Percentiles rank a stretch among this genome's conserved stretches.
phyloP scores from a whole-genome alignment of 2,329 filamentous ascomycete species.

The Pyrenophora teres region DNA sequence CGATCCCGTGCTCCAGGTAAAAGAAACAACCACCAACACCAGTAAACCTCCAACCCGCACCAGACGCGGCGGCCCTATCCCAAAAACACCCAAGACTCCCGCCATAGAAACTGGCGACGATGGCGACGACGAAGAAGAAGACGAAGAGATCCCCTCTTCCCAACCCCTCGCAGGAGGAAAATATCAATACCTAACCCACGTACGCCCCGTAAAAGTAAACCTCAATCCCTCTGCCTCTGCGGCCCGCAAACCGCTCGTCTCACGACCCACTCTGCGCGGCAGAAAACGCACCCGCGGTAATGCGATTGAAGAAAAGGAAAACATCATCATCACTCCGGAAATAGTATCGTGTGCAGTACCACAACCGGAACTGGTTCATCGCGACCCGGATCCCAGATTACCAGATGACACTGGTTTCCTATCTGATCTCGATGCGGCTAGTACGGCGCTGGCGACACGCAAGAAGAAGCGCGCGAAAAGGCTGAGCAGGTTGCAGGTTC shows the following conservation, averaged over 20 bases:
- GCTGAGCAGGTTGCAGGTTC: constrained; percentile 2
- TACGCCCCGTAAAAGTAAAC: constrained; percentile 6
- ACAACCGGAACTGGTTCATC: not conserved
- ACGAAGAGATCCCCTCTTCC: constrained; percentile 5
- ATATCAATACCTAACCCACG: constrained; percentile 9
- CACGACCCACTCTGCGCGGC: not conserved
- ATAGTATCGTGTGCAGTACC: not conserved
- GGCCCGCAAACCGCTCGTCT: not conserved
- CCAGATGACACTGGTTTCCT: constrained; percentile 11
- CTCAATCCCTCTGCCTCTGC: constrained; percentile 6
- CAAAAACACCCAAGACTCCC: constrained; percentile 3
- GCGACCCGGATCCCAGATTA: constrained; percentile 5
- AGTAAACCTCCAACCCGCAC: not conserved
- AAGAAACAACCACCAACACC: not conserved
- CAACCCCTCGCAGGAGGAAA: constrained; percentile 7
- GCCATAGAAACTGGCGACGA: constrained; percentile 1
- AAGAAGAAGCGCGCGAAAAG: constrained; percentile 4
- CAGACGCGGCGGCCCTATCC: not conserved
- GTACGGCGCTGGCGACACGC: not conserved
- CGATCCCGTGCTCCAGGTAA: too few species aligned
- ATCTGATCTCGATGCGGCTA: constrained; percentile 6
- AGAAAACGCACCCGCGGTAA: too few species aligned
- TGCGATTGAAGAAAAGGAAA: not conserved
- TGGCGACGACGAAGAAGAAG: constrained; percentile 4
- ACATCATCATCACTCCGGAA: not conserved